Evolutionary conservation across 2,329 filamentous ascomycete genomes (phyloP), one percentile per base, ranked within the genome.

Genomic region (Madurella fahalii): DNA sequence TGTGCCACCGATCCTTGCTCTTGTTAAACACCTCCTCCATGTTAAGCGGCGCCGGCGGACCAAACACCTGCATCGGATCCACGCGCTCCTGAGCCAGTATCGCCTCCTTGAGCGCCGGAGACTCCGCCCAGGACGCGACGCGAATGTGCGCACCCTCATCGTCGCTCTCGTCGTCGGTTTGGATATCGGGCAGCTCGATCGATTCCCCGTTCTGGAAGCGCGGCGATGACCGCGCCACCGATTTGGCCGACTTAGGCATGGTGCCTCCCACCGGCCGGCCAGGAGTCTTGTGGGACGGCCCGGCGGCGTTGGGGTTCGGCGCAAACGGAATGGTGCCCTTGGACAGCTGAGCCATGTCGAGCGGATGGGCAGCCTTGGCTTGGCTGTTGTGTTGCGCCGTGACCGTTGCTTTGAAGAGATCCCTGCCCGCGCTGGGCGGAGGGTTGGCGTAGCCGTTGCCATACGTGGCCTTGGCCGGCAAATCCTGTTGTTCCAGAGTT

Each of bases 1-100:
- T 89, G 76, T 89, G 89, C 70, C 89, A 84, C 60, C 87, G 78
- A 53, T 93, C 90, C 70, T 91, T 91, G 71, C 88, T 92, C 70
- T 91, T 90, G 71, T 81, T 87, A 73, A 99, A 99, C 32, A 96
- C 91, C 68, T 97, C 92, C 66, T 99, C 95, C 86, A 99, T 94
- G 66, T 90, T 90, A 61, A 99, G 78, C 12, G 91, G 89, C 11
- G 82, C 86, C 20, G 95, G 90, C 0, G 90, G 89, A 0, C 94
- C 94, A 67, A 99, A 99, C 50, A 99, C 89, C 39, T 81, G 76
- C 65, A 89, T 83, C 0, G 91, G 90, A 65, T 99, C 91, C 62
- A 94, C 80, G 9, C 84, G 82, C 70, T 99, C 92, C 69, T 99
- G 95, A 47, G 84, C 79, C 55, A 86, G 81, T 25, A 99, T 81